A percentile compares a stretch with the other conserved stretches of the same genome.
Conservation (phyloP, 441 rosid species). For the Sinapis alba region DNA sequence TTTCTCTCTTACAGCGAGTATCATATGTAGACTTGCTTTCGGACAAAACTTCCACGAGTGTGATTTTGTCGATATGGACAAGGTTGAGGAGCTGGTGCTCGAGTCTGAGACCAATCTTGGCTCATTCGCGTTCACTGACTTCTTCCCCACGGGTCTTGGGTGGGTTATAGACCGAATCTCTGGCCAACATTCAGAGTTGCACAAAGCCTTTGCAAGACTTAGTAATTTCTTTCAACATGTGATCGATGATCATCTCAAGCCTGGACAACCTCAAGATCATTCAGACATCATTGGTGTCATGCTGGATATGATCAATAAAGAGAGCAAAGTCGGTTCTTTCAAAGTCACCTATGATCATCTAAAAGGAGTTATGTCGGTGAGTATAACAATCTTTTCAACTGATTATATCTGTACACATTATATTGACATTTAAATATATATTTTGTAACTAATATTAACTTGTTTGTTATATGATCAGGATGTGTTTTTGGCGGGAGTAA, state of each 20-base stretch:
- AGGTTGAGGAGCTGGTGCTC: constrained; percentile 27
- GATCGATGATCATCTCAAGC: constrained; percentile 44
- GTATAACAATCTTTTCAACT: not conserved
- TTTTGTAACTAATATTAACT: not conserved
- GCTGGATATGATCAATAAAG: constrained; percentile 25
- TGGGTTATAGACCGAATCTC: constrained; percentile 51
- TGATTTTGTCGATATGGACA: constrained; percentile 27
- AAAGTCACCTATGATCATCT: constrained; percentile 33
- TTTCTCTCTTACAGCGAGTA: constrained; percentile 37
- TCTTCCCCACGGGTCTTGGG: constrained; percentile 41
- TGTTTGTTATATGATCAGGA: constrained; percentile 7
- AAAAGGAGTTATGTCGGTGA: constrained; percentile 36
- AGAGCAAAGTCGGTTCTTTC: not conserved
- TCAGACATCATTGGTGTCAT: constrained; percentile 21
- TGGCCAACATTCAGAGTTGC: constrained; percentile 41
- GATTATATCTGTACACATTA: not conserved
- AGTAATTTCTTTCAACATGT: constrained; percentile 45
- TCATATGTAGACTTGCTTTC: constrained; percentile 47
- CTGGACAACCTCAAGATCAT: constrained; percentile 27
- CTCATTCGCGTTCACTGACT: constrained; percentile 32
- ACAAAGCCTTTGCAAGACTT: constrained; percentile 39
- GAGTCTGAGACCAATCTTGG: constrained; percentile 34
- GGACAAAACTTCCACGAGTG: constrained; percentile 42
- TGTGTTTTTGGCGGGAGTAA: constrained; percentile 30
- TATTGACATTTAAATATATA: not conserved